phyloP scores from a whole-genome alignment of 345 rosid genomes.

The Eucalyptus pauciflora region DNA sequence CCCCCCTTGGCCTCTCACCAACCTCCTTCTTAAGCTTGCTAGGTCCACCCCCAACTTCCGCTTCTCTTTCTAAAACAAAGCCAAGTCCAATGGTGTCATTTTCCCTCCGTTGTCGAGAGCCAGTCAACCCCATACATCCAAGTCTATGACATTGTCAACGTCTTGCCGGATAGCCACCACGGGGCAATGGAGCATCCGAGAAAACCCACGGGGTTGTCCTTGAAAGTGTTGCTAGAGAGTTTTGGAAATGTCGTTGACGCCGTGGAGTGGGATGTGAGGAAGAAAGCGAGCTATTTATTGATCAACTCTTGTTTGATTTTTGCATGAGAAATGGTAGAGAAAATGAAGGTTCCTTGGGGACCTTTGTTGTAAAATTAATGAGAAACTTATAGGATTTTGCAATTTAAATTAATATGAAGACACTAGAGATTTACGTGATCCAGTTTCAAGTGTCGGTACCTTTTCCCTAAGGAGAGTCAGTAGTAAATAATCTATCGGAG shows the following conservation, averaged over 20 bases:
- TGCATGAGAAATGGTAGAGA: neutral
- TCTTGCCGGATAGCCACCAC: neutral
- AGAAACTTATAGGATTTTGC: neutral
- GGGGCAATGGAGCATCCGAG: neutral
- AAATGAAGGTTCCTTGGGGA: neutral
- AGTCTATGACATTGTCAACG: neutral
- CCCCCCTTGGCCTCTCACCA: neutral
- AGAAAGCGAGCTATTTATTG: no score
- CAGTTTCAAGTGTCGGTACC: neutral
- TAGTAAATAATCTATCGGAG: neutral
- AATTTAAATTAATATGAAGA: no score
- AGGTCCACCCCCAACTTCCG: neutral
- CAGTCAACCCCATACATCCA: neutral
- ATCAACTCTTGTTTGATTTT: neutral
- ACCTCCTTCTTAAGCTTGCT: neutral
- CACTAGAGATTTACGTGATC: neutral
- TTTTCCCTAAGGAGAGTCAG: no score
- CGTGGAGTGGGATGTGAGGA: no score
- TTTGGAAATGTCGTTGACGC: neutral
- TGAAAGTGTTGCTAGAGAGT: neutral
- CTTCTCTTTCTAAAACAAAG: neutral
- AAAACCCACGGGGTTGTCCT: neutral
- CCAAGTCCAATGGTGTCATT: neutral
- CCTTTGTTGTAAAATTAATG: neutral
- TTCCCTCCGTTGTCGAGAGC: neutral